Percentiles rank a stretch among this genome's conserved stretches.
phyloP scores from a whole-genome alignment of 225 moss, liverwort and hornwort species.

The Ulota crispa region DNA sequence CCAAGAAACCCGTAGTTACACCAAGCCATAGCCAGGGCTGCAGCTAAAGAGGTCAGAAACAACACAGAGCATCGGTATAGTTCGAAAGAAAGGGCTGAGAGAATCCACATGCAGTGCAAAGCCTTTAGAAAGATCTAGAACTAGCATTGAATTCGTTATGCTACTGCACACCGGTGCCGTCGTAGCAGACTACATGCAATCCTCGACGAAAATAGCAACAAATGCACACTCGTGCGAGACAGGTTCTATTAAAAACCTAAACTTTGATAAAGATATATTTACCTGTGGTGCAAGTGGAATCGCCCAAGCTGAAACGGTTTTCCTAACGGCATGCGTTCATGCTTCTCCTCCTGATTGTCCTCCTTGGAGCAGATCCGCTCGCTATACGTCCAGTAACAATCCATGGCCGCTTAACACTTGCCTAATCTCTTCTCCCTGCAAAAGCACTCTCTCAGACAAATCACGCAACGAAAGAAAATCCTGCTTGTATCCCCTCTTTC shows the following conservation, averaged over 20 bases:
- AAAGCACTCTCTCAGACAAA: neutral
- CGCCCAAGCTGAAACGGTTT: conserved; percentile 26
- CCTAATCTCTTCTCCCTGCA: neutral
- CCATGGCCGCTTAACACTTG: conserved; percentile 33
- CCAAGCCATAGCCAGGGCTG: too few relatives aligned
- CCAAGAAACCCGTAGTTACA: too few relatives aligned
- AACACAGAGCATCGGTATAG: too few relatives aligned
- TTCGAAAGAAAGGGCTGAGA: too few relatives aligned
- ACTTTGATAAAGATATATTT: neutral
- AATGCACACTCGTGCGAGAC: neutral
- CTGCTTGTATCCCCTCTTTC: neutral
- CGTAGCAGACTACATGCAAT: too few relatives aligned
- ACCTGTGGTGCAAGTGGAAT: conserved; percentile 38
- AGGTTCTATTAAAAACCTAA: neutral
- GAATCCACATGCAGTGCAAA: too few relatives aligned
- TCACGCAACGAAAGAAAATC: neutral
- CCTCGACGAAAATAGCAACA: too few relatives aligned
- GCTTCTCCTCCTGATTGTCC: neutral
- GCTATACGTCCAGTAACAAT: conserved; percentile 34
- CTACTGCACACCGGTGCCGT: too few relatives aligned
- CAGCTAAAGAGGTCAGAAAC: too few relatives aligned
- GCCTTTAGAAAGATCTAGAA: too few relatives aligned
- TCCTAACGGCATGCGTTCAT: conserved; percentile 31
- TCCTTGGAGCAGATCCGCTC: conserved; percentile 33
- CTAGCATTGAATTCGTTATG: too few relatives aligned